Base-by-base conservation (phyloP, 1,284 basidiomycete species). In the Apiotrichum montevideense region DNA sequence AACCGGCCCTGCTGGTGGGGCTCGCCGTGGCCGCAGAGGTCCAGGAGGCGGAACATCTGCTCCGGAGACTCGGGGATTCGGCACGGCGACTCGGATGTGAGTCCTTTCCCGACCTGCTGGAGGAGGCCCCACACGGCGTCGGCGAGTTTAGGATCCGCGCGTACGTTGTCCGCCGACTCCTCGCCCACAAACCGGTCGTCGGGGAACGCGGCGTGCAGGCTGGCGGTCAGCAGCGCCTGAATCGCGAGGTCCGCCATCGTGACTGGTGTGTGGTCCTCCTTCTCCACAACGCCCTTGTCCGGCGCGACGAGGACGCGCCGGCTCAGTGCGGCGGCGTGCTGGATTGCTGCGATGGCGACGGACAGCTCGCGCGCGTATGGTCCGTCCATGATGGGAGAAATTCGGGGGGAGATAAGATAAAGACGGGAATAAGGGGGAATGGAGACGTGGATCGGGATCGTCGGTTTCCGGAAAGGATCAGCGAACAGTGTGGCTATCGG, bases 251-350 rank as follows among this genome's bases (percentile, higher is more conserved):
- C 48, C 8, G 48, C 48, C 9, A 50, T 34, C 11, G 48, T 50
- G 10, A 50, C 48, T 7, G 48, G 48, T 10, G 37, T 21, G 37
- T 50, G 48, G 48, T 50, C 48, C 21, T 39, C 48, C 37, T 50
- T 50, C 39, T 50, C 48, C 15, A 50, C 48, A 7, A 50, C n/a
- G 48, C 48, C 48, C 48, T 50, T 50, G 48, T 41, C 35, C 3
- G n/a, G 15, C 10, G 37, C 15, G 10, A 15, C 29, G 10, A 50
- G 37, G 37, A 50, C 48, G 48, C 48, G 48, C 11, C 35, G 13
- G 39, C 48, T 50, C 13, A 50, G 34, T 5, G n/a, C 15, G 21
- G 21, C 35, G 7, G 48, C 48, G 48, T 39, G 37, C 21, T 41
- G 48, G 37, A 50, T 33, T 8, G 48, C 48, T 13, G 37, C n/a